phyloP scores from a whole-genome alignment of 2,329 filamentous ascomycete genomes.

The Ophiostoma sp. region DNA sequence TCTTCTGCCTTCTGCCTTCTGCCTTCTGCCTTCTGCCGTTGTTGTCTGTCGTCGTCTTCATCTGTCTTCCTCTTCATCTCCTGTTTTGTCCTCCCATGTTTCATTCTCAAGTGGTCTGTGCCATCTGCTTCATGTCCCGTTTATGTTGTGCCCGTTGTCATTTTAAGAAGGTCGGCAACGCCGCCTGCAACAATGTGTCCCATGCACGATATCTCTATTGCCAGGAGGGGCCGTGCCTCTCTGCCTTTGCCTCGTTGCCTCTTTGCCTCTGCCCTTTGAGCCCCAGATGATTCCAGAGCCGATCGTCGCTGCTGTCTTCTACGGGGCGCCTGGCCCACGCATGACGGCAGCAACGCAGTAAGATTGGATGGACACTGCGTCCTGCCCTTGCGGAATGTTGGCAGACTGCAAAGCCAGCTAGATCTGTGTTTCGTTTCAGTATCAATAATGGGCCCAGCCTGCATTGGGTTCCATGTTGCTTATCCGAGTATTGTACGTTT shows the following conservation, averaged over 20 bases:
- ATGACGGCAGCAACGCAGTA: too few relatives aligned
- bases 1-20: neutral
- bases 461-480: neutral
- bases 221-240: too few relatives aligned
- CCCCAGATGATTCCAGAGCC: neutral
- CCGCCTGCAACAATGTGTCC: neutral
- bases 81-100: neutral
- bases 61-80: neutral
- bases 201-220: too few relatives aligned
- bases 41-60: neutral
- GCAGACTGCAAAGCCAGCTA: neutral
- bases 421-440: neutral
- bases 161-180: conserved; percentile 2
- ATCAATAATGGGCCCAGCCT: neutral
- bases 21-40: neutral
- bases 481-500: neutral
- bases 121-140: neutral
- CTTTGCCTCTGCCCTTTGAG: neutral
- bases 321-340: too few relatives aligned
- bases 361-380: neutral
- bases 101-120: neutral
- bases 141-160: neutral
- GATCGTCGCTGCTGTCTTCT: neutral
- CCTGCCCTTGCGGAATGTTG: neutral
- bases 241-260: too few relatives aligned